Evolutionary conservation across 164 flowering plant genomes (phyloP).

Genomic region (Sextonia rubra): DNA sequence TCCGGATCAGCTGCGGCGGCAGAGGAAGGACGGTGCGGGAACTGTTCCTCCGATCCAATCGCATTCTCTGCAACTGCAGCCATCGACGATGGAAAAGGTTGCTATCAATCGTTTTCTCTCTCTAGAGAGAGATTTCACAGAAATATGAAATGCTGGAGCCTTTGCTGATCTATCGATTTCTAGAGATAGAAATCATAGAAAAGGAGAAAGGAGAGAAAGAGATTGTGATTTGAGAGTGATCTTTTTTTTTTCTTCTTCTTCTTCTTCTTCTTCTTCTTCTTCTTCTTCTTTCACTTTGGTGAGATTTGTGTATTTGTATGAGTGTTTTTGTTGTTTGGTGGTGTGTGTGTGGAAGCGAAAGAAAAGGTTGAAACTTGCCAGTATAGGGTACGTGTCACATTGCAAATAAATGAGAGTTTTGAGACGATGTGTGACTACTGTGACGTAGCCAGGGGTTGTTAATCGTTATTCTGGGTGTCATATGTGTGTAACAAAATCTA

Average conservation of each 20-base stretch:
- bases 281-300: neutral
- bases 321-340: too few relatives aligned
- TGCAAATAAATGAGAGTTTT: neutral
- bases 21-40: conserved; percentile 4
- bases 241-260: too few relatives aligned
- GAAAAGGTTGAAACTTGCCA: neutral
- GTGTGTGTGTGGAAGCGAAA: too few relatives aligned
- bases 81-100: conserved; percentile 16
- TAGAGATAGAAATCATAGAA: too few relatives aligned
- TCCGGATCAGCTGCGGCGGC: neutral
- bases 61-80: conserved; percentile 32
- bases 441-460: neutral
- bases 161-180: too few relatives aligned
- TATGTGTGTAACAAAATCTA: conserved; percentile 5
- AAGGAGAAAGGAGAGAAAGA: neutral
- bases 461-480: conserved; percentile 1
- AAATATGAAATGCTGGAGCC: neutral
- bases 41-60: conserved; percentile 19
- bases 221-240: too few relatives aligned
- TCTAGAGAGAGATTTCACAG: neutral
- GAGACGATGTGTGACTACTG: neutral
- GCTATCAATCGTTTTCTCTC: too few relatives aligned
- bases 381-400: neutral
- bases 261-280: neutral
- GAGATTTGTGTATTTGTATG: too few relatives aligned